A percentile compares a stretch with the other conserved stretches of the same genome.
Evolutionary conservation across 257 asterid genomes (phyloP).

Genomic region (Penstemon davidsonii): DNA sequence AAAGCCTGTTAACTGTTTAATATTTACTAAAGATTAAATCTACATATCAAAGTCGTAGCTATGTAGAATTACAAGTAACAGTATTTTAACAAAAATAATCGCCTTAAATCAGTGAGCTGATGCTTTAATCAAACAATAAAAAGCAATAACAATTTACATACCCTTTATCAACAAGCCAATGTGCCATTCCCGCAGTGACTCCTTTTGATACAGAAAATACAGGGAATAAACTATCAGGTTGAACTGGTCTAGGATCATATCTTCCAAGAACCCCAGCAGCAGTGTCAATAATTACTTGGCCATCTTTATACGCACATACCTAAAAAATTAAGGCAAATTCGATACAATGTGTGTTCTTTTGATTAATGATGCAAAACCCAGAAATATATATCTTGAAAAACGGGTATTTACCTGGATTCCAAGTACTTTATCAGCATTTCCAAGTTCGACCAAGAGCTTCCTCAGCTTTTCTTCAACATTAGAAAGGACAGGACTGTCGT

Average conservation of each 20-base stretch:
- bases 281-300: slow-evolving; percentile 92
- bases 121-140: slow-evolving; percentile 26
- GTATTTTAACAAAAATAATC: too few species aligned
- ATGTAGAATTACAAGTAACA: too few species aligned
- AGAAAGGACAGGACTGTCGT: slow-evolving; percentile 74
- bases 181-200: slow-evolving; percentile 91
- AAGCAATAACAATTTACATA: slow-evolving; percentile 39
- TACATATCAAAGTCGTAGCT: too few species aligned
- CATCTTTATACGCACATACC: slow-evolving; percentile 99
- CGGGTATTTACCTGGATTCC: slow-evolving; percentile 78
- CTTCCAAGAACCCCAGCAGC: slow-evolving; percentile 97
- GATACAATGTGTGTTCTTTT: neutral
- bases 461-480: slow-evolving; percentile 82
- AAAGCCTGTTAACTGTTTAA: too few species aligned
- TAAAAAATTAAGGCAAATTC: slow-evolving; percentile 25
- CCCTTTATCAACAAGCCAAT: slow-evolving; percentile 94
- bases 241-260: slow-evolving; percentile 99
- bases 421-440: slow-evolving; percentile 83
- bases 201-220: slow-evolving; percentile 94
- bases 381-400: slow-evolving; percentile 20
- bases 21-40: too few species aligned
- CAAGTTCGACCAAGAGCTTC: slow-evolving; percentile 78
- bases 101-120: too few species aligned
- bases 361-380: slow-evolving; percentile 1
- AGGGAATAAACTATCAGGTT: slow-evolving; percentile 93